Base-by-base conservation (phyloP, 352 stramenopile genomes). In the Globisporangium takayamanum region DNA sequence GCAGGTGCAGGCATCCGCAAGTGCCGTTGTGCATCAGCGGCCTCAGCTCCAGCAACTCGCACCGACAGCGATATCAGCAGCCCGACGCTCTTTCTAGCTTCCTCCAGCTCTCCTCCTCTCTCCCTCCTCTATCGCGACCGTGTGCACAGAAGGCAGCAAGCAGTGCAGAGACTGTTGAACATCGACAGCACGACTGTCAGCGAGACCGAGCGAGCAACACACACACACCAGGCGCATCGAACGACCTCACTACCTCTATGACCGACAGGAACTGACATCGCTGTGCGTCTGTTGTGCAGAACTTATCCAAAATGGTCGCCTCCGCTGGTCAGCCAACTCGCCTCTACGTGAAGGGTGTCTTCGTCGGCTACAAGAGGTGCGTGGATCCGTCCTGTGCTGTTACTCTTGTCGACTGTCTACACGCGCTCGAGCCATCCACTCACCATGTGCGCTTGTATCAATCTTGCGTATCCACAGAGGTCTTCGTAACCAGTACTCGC, bases 271-370 rank as follows among this genome's bases (percentile, higher is more conserved):
- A 28, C 26, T 57, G 16, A 18, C n/a, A 15, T 57, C 11, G 52
- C 25, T 39, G 8, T 22, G 57, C 33, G 18, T 65, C 36, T 60
- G 25, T 68, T 44, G 51, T 45, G 59, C 70, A 94, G 85, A 92
- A 84, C 71, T 76, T 83, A 78, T 73, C 70, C 64, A 83, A 92
- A 87, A 95, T 95, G 85, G 85, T 95, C 85, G 83, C 85, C 84
- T 92, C 83, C 67, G 71, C 83, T 70, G 81, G 81, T 93, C 86
- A 96, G 76, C 88, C 93, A 71, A 96, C 94, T 69, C 89, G 94
- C 73, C 94, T 99, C 72, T 98, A 99, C 81, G 93, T 99, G 66
- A 98, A 99, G 85, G 96, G 96, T 72, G 95, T 98, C 60, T 98
- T 99, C 78, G 89, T 99, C 68, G 97, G 97, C 60, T 99, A 98